A percentile compares a stretch with the other conserved stretches of the same genome.
Conservation (phyloP, 1,284 basidiomycete species). For the Irpex sp. region DNA sequence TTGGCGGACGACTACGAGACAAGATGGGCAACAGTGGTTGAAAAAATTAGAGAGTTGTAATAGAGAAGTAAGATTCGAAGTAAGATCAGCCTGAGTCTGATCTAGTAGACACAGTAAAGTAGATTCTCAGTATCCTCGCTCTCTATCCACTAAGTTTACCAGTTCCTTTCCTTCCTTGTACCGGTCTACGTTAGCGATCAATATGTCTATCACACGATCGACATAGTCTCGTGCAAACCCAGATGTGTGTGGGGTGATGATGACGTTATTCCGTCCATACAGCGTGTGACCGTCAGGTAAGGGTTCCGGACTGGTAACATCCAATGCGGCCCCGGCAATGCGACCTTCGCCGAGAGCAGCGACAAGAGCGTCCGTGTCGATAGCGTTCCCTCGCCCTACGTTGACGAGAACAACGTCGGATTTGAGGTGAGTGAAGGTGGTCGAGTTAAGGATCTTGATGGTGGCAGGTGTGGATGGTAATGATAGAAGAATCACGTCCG, state of each 20-base stretch:
- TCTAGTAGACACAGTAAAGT: no score
- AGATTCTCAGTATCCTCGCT: conserved; percentile 6
- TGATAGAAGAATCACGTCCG: conserved; percentile 9
- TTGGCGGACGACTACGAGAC: no score
- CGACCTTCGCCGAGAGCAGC: conserved; percentile 4
- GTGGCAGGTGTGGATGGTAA: conserved; percentile 9
- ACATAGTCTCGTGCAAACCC: conserved; percentile 4
- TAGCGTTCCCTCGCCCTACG: conserved; percentile 9
- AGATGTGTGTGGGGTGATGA: conserved; percentile 11
- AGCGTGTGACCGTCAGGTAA: conserved; percentile 9
- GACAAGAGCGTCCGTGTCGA: conserved; percentile 11
- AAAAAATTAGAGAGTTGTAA: no score
- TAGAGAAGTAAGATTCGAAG: no score
- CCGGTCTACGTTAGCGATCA: conserved; percentile 7
- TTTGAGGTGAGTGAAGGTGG: conserved; percentile 3
- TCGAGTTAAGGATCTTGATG: background rate
- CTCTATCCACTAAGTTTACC: conserved; percentile 3
- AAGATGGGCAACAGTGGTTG: no score
- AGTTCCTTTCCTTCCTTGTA: background rate
- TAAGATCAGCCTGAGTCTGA: no score
- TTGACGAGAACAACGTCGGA: conserved; percentile 5
- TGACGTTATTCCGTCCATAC: conserved; percentile 10
- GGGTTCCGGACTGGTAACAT: conserved; percentile 10
- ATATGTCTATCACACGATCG: conserved; percentile 6
- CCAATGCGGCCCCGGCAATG: conserved; percentile 10